These are phyloP conservation scores for Gonium pectorale DNA, from an alignment of 139 green algal genomes.

Conservation along the genomic window DNA sequence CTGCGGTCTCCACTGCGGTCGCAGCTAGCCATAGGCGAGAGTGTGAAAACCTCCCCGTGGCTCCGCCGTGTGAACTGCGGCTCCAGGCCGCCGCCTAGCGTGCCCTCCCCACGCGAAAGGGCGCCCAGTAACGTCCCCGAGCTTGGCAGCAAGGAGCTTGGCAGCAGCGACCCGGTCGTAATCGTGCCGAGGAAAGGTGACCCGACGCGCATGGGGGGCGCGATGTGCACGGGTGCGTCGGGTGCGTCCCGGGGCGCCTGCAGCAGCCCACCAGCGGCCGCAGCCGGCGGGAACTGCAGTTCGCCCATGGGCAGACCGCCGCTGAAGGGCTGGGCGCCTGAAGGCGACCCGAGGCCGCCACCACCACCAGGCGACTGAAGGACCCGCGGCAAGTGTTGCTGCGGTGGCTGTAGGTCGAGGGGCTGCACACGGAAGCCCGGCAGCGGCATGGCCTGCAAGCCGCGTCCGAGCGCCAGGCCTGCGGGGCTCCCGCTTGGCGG, in stretches of 20 bases:
- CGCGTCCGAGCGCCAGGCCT: no score
- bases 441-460: no score
- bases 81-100: background rate
- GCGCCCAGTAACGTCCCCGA: background rate
- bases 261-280: background rate
- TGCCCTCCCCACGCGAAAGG: background rate
- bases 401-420: no score
- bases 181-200: slow-evolving; percentile 28
- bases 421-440: no score
- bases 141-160: background rate
- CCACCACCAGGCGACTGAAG: no score
- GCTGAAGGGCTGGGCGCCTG: no score
- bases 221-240: slow-evolving; percentile 25
- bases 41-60: slow-evolving; percentile 26
- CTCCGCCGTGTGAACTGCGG: background rate
- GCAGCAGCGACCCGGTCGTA: background rate
- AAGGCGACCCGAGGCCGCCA: no score
- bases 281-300: background rate
- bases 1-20: no score
- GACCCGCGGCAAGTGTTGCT: no score
- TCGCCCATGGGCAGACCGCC: background rate
- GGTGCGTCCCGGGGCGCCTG: background rate
- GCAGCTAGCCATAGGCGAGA: slow-evolving; percentile 3
- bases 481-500: no score
- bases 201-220: background rate